Conservation (phyloP, 768 basidiomycete genomes). For the Boletus eberwhitei region DNA sequence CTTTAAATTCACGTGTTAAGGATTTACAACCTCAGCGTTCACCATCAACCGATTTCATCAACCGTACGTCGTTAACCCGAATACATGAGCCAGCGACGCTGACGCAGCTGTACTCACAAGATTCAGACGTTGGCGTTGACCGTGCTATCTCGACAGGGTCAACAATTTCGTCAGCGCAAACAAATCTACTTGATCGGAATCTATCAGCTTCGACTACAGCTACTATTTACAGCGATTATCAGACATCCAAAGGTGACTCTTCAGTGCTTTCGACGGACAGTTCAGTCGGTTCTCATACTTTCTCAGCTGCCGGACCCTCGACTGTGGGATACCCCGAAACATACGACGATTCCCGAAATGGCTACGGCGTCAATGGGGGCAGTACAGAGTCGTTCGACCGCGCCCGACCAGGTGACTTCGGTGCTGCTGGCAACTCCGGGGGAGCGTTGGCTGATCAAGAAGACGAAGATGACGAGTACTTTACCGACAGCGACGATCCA, state of each 20-base stretch:
- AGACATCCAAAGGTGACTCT: slow-evolving; percentile 13
- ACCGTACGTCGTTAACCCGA: slow-evolving; percentile 19
- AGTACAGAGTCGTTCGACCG: slow-evolving; percentile 30
- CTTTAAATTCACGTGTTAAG: slow-evolving; percentile 16
- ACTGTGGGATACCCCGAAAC: slow-evolving; percentile 17
- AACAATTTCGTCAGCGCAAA: slow-evolving; percentile 26
- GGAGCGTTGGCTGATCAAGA: slow-evolving; percentile 23
- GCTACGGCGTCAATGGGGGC: slow-evolving; percentile 9
- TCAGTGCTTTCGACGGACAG: slow-evolving; percentile 12
- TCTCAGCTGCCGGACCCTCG: slow-evolving; percentile 24
- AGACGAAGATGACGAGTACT: slow-evolving; percentile 31
- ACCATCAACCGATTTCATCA: slow-evolving; percentile 19
- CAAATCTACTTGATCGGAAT: slow-evolving; percentile 25
- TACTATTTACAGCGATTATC: slow-evolving; percentile 21
- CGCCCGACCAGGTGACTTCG: slow-evolving; percentile 18
- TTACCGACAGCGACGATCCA: slow-evolving; percentile 54
- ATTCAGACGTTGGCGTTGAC: slow-evolving; percentile 14
- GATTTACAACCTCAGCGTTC: slow-evolving; percentile 19
- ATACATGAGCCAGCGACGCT: background rate
- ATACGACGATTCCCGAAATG: slow-evolving; percentile 18
- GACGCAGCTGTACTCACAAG: slow-evolving; percentile 12
- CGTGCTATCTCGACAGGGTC: slow-evolving; percentile 31
- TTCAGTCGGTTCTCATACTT: slow-evolving; percentile 18
- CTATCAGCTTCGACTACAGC: slow-evolving; percentile 25
- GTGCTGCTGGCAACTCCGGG: slow-evolving; percentile 13